phyloP scores from a whole-genome alignment of 768 basidiomycete genomes.

The Podaxis mareebaensis region DNA sequence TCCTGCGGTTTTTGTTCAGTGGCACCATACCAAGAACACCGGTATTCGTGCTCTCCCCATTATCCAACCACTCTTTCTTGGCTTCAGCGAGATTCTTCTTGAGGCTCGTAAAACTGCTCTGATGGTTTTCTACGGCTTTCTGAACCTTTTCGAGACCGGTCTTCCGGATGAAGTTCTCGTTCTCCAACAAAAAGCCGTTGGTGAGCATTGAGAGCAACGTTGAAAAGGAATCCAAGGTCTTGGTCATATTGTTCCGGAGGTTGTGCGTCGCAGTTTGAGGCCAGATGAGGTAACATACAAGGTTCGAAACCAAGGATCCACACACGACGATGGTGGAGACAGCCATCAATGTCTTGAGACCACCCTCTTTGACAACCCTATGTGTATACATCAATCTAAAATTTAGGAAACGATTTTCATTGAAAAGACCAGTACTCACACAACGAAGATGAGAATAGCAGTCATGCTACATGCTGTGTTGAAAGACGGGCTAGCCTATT shows the following conservation, averaged over 20 bases:
- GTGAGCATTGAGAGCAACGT: conserved; percentile 84
- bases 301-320: conserved; percentile 77
- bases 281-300: conserved; percentile 85
- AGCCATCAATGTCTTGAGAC: conserved; percentile 69
- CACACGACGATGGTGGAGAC: conserved; percentile 76
- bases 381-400: conserved; percentile 10
- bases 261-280: conserved; percentile 80
- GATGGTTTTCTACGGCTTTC: conserved; percentile 81
- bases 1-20: conserved; percentile 27
- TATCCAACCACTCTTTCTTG: conserved; percentile 73
- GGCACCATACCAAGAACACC: conserved; percentile 18
- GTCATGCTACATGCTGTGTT: conserved; percentile 92
- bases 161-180: conserved; percentile 49
- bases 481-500: conserved; percentile 73
- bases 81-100: conserved; percentile 88
- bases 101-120: conserved; percentile 85
- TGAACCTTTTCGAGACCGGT: conserved; percentile 66
- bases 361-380: conserved; percentile 88
- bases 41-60: conserved; percentile 19
- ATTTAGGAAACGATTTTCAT: background rate
- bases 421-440: conserved; percentile 42
- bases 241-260: conserved; percentile 82
- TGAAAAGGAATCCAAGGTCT: conserved; percentile 84
- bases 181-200: conserved; percentile 81
- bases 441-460: conserved; percentile 79